These are phyloP conservation scores for Lineolata rhizophorae DNA, from an alignment of 495 filamentous ascomycete genomes.

Conservation along the genomic window DNA sequence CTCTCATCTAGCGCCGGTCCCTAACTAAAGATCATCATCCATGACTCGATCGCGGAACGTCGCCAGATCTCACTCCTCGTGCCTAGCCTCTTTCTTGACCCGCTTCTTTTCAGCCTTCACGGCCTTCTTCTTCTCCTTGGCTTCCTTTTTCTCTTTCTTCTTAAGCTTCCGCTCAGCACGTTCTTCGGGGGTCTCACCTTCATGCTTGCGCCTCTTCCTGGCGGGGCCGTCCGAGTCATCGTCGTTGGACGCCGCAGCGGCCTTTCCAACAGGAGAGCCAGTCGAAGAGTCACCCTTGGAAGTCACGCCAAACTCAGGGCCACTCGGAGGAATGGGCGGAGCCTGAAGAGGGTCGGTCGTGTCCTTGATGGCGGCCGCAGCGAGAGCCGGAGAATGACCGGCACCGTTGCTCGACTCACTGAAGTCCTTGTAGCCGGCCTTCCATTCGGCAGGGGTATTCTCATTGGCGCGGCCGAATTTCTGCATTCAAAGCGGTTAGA, in stretches of 20 bases:
- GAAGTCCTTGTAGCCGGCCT: constrained; percentile 72
- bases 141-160: constrained; percentile 17
- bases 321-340: no score
- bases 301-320: no score
- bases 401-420: constrained; percentile 28
- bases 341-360: constrained; percentile 1
- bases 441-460: constrained; percentile 79
- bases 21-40: no score
- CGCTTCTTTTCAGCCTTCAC: constrained; percentile 3
- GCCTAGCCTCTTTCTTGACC: no score
- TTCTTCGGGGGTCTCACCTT: constrained; percentile 14
- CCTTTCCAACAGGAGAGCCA: no score
- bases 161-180: constrained; percentile 17
- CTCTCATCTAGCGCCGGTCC: no score
- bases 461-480: constrained; percentile 90
- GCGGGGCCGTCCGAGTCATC: constrained; percentile 4
- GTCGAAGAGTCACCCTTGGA: no score
- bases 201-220: constrained; percentile 17
- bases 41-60: no score
- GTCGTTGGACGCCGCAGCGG: constrained; percentile 1
- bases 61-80: no score
- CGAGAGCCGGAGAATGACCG: constrained; percentile 20
- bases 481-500: constrained; percentile 8
- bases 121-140: constrained; percentile 14
- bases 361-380: constrained; percentile 17